These are phyloP conservation scores for Cryptosporidium tyzzeri DNA, from an alignment of 169 alveolate species.

Conservation along the genomic window DNA sequence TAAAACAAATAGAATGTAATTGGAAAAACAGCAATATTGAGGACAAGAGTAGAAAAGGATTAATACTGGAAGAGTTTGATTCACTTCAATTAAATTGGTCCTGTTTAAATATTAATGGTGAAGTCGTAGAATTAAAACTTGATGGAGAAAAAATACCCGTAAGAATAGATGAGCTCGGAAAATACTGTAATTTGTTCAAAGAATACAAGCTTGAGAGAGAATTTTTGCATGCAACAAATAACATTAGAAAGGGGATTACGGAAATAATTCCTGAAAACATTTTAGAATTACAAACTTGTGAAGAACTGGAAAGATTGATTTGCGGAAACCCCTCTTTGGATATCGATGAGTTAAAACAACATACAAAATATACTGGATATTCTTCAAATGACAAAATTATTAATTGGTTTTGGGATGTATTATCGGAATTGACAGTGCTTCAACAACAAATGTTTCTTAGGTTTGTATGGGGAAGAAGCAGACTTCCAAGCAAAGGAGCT, in stretches of 20 bases:
- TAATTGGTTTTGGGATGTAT: constrained; percentile 89
- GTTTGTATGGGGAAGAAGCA: constrained; percentile 93
- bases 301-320: constrained; percentile 84
- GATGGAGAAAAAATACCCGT: constrained; percentile 76
- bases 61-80: constrained; percentile 50
- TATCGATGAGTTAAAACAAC: constrained; percentile 85
- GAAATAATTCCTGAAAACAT: constrained; percentile 82
- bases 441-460: constrained; percentile 88
- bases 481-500: constrained; percentile 84
- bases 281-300: constrained; percentile 79
- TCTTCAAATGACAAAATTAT: constrained; percentile 81
- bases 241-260: constrained; percentile 78
- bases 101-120: constrained; percentile 76
- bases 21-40: constrained; percentile 22
- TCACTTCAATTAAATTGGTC: constrained; percentile 63
- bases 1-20: constrained; percentile 62
- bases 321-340: constrained; percentile 90
- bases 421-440: constrained; percentile 83
- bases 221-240: constrained; percentile 71
- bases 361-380: constrained; percentile 88
- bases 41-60: constrained; percentile 76
- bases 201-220: constrained; percentile 43
- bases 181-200: constrained; percentile 52
- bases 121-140: constrained; percentile 70
- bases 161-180: constrained; percentile 47